Base-by-base conservation (phyloP, 2,329 filamentous ascomycete species). In the Capronia americana region DNA sequence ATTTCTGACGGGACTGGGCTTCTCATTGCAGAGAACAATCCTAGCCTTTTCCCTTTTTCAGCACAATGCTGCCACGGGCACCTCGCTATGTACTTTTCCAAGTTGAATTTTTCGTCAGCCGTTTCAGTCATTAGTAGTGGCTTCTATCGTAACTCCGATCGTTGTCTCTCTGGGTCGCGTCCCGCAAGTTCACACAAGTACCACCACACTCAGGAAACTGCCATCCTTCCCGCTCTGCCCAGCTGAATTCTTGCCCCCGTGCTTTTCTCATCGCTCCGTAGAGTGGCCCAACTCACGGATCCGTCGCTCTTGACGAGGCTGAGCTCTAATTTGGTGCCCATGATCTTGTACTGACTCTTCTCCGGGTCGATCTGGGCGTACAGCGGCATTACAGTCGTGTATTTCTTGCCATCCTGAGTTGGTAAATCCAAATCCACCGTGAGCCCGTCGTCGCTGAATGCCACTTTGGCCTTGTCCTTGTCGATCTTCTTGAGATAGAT, bases 401-500 rank as follows among this genome's bases (percentile, higher is more conserved):
- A 97, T 62, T 92, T 87, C 85, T 97, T 98, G 65, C 87, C 84
- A 76, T 97, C 94, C 34, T 86, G 87, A 8, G 95, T 99, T n/a
- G 87, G 88, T 46, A 99, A 85, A 76, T 99, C 92, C 51, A 99
- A 85, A 11, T 85, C 84, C 58, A 98, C 79, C 8, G 66, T 62
- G 20, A 66, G 41, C n/a, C 66, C 68, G 10, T 79, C 82, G 2
- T 85, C 75, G 41, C 82, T 78, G 77, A 98, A 94, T 26, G 85
- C 82, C 54, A 98, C 85, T 71, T 86, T 90, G 59, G 92, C 91
- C 28, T 82, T 86, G 26, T 89, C 86, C 80, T 94, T 96, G 80
- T 93, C 88, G 74, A 99, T 97, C 82, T 98, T 98, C 84, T 98
- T 99, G 62, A 98, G 85, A 81, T 96, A 99, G 72, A 97, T 90